Evolutionary conservation across 768 basidiomycete genomes (phyloP).

Genomic region (Boletus reticulatus): DNA sequence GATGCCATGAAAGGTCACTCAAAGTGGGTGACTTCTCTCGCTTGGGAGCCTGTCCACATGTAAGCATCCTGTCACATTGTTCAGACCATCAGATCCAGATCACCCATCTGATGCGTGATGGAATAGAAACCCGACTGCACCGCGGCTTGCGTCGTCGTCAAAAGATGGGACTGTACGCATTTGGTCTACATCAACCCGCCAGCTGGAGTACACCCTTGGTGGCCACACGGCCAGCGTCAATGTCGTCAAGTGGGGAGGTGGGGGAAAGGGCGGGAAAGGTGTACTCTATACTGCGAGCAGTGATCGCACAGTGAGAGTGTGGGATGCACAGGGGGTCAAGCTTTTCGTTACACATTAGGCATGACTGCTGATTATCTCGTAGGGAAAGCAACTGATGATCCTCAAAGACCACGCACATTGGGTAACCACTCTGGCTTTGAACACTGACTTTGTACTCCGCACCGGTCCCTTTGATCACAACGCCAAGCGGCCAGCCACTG

Average conservation of each 20-base stretch:
- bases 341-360: neutral
- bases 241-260: constrained; percentile 94
- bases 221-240: constrained; percentile 95
- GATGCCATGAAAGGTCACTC: constrained; percentile 90
- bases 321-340: constrained; percentile 80
- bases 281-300: constrained; percentile 94
- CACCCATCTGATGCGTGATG: constrained; percentile 3
- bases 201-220: constrained; percentile 80
- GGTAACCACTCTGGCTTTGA: constrained; percentile 95
- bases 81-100: constrained; percentile 1
- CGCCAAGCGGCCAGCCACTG: constrained; percentile 71
- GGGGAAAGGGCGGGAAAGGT: constrained; percentile 59
- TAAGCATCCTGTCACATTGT: constrained; percentile 35
- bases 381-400: constrained; percentile 83
- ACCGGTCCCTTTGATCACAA: constrained; percentile 95
- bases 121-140: constrained; percentile 67
- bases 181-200: constrained; percentile 76
- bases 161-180: constrained; percentile 97
- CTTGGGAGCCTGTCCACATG: constrained; percentile 97
- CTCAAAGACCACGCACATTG: constrained; percentile 97
- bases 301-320: constrained; percentile 91
- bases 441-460: constrained; percentile 91
- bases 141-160: constrained; percentile 90
- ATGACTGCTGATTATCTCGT: constrained; percentile 5
- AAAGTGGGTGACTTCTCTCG: constrained; percentile 93